A percentile compares a stretch with the other conserved stretches of the same genome.
These are phyloP conservation scores for Rutstroemia sp. DNA, from an alignment of 2,329 filamentous ascomycete genomes.

Conservation along the genomic window DNA sequence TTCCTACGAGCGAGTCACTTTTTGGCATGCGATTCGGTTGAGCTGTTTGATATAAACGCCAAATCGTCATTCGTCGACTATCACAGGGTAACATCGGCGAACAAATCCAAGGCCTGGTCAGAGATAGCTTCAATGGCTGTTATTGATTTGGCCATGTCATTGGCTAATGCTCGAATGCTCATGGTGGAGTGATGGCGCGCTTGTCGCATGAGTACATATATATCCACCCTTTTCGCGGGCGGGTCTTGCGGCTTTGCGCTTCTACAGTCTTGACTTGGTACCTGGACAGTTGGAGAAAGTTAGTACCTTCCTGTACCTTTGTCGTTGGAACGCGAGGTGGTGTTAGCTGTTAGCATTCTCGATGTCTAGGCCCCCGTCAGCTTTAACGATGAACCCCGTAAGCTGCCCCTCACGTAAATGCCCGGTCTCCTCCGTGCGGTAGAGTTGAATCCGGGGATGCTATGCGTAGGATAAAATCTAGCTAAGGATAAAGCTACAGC, in stretches of 20 bases:
- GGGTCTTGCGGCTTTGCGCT: not conserved
- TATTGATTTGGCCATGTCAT: not conserved
- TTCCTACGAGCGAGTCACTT: not conserved
- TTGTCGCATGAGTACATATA: conserved; percentile 14
- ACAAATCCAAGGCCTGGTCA: not conserved
- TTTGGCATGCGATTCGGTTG: conserved; percentile 6
- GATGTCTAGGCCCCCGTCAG: not conserved
- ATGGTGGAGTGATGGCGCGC: conserved; percentile 12
- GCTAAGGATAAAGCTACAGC: too few species aligned
- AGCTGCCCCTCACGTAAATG: not conserved
- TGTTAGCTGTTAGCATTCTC: not conserved
- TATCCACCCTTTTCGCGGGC: not conserved
- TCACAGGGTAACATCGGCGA: conserved; percentile 5
- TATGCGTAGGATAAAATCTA: not conserved
- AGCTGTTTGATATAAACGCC: conserved; percentile 18
- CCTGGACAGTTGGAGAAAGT: not conserved
- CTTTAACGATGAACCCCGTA: not conserved
- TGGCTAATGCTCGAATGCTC: not conserved
- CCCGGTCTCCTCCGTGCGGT: not conserved
- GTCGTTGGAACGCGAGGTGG: not conserved
- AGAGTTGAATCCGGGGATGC: not conserved
- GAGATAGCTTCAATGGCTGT: not conserved
- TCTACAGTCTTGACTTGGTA: not conserved
- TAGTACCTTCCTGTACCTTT: not conserved
- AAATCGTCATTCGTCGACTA: conserved; percentile 25